Evolutionary conservation across 2,329 filamentous ascomycete genomes (phyloP), one percentile per base, ranked within the genome.

Genomic region (Didymella segeticola): DNA sequence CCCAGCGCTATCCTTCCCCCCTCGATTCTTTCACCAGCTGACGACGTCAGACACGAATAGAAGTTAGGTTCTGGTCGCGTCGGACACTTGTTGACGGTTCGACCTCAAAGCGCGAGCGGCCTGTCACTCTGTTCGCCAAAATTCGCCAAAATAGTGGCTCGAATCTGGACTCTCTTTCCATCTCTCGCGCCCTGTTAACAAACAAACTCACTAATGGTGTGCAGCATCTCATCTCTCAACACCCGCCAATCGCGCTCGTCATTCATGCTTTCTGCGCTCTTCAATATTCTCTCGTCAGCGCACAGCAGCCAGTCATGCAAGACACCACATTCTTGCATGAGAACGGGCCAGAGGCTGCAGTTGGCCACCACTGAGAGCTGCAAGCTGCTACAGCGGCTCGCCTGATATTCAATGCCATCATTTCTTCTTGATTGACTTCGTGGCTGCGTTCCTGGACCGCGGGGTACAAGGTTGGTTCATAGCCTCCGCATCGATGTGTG

Each of bases 71-170:
- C 31, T 48, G 39, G 14, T 45, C 43, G 25, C 42, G 37, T 39
- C 51, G 51, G 45, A 41, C 51, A 46, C n/a, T 30, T 46, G 4
- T 39, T 30, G 33, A 48, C 26, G 19, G 17, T 48, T 39, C 31
- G 33, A 25, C 22, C 15, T 29, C 33, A 14, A 31, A 23, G 29
- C 51, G 45, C 39, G 43, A 27, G 23, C 39, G 27, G 15, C 34
- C 20, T 43, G 45, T 39, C 36, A 54, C 33, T 41, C 45, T 54
- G 46, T 34, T 54, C 51, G 51, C 48, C 46, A 46, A 49, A 20
- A 2, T 15, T 17, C 30, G 45, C 48, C 41, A 34, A 33, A 19
- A 14, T 17, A 20, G 26, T 45, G 34, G 27, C 26, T 34, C 27
- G n/a, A 15, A 23, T 54, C 45, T 54, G 34, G 45, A 48, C 31